A percentile compares a stretch with the other conserved stretches of the same genome.
These are phyloP conservation scores for Volvariella volvacea DNA, from an alignment of 1,284 basidiomycete genomes.

Conservation along the genomic window DNA sequence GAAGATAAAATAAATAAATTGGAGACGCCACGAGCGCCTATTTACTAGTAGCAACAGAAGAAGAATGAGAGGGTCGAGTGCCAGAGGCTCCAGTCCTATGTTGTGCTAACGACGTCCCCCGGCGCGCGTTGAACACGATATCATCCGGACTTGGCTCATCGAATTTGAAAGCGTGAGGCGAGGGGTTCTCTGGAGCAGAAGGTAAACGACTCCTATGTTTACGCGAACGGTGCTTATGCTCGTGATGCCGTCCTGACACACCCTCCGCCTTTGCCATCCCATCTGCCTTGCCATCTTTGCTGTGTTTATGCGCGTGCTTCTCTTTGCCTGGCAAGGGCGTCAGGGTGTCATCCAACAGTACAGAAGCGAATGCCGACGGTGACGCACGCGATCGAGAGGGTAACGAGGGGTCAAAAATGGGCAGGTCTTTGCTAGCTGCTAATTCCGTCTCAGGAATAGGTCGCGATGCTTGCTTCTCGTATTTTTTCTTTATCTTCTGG, in stretches of 20 bases:
- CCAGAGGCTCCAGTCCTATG: constrained; percentile 22
- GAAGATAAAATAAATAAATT: too few species aligned
- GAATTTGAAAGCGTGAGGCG: constrained; percentile 53
- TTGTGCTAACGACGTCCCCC: constrained; percentile 58
- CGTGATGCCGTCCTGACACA: constrained; percentile 3
- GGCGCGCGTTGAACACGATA: constrained; percentile 70
- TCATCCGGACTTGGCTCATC: constrained; percentile 87
- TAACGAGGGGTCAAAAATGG: constrained; percentile 49
- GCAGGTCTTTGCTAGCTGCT: constrained; percentile 32
- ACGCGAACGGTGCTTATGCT: constrained; percentile 15
- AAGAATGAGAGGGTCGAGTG: constrained; percentile 12
- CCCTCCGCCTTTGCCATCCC: constrained; percentile 10
- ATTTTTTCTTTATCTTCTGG: constrained; percentile 55
- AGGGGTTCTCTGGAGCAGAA: constrained; percentile 21
- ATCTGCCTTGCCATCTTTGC: constrained; percentile 14
- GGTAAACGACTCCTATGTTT: constrained; percentile 18
- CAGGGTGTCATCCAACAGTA: constrained; percentile 54
- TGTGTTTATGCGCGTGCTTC: constrained; percentile 20
- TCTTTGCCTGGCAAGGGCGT: constrained; percentile 25
- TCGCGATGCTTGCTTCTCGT: constrained; percentile 26
- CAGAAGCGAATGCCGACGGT: constrained; percentile 70
- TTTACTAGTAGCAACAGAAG: too few species aligned
- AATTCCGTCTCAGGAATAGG: constrained; percentile 24
- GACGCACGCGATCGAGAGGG: constrained; percentile 52
- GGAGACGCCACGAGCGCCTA: too few species aligned